A percentile compares a stretch with the other conserved stretches of the same genome.
phyloP scores from a whole-genome alignment of 257 asterid species.

The Craterostigma plantagineum region DNA sequence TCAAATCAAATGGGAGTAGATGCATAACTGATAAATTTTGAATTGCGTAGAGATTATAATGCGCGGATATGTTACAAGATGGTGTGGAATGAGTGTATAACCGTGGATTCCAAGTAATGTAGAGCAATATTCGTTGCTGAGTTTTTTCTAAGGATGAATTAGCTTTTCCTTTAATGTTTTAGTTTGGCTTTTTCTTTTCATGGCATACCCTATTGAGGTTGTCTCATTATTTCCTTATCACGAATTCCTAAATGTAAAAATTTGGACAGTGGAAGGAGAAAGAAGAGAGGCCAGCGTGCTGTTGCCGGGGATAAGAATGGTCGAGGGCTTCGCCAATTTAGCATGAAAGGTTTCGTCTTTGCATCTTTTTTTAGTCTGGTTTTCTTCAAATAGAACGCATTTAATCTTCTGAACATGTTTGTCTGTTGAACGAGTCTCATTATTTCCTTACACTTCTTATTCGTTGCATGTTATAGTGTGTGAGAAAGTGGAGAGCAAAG shows the following conservation, averaged over 20 bases:
- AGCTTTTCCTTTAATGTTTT: no score
- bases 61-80: no score
- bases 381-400: not conserved
- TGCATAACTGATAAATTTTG: no score
- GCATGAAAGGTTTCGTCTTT: constrained; percentile 78
- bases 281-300: constrained; percentile 94
- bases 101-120: no score
- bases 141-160: no score
- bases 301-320: constrained; percentile 84
- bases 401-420: not conserved
- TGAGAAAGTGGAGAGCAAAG: constrained; percentile 98
- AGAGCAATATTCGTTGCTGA: no score
- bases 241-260: not conserved
- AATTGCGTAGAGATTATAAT: no score
- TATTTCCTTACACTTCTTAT: constrained; percentile 11
- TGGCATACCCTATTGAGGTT: no score
- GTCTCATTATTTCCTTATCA: no score
- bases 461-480: constrained; percentile 35
- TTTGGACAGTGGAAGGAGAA: constrained; percentile 52
- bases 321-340: constrained; percentile 96
- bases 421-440: constrained; percentile 7
- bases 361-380: constrained; percentile 5
- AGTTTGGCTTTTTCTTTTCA: no score
- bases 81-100: no score
- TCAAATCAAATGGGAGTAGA: no score